phyloP scores from a whole-genome alignment of 2,329 filamentous ascomycete species.

The Botrytis elliptica region DNA sequence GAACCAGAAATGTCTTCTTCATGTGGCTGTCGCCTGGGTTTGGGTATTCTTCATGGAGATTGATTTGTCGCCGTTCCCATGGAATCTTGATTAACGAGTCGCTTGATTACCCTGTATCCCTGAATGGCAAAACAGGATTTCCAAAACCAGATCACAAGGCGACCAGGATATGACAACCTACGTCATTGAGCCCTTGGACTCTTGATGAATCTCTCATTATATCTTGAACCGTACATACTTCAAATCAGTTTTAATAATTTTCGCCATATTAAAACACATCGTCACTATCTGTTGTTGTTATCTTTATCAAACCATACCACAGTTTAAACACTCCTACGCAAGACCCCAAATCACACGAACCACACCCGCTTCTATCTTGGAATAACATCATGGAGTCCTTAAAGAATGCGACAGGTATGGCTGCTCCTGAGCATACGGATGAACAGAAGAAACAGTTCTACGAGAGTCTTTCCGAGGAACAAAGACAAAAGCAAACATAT shows the following conservation, averaged over 20 bases:
- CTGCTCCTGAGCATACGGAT: slow-evolving; percentile 22
- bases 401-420: not conserved
- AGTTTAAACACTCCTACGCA: not conserved
- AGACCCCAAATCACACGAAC: not conserved
- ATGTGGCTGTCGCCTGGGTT: no score
- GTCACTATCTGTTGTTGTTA: not conserved
- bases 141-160: not conserved
- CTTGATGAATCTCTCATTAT: not conserved
- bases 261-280: not conserved
- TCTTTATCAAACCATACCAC: not conserved
- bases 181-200: not conserved
- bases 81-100: not conserved
- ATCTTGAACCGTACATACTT: not conserved
- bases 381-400: not conserved
- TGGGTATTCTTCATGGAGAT: not conserved
- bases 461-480: slow-evolving; percentile 26
- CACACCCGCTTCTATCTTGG: no score
- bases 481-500: slow-evolving; percentile 32
- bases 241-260: not conserved
- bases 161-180: not conserved
- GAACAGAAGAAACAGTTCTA: slow-evolving; percentile 28
- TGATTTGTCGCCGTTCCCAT: slow-evolving; percentile 5
- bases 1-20: not conserved
- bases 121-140: slow-evolving; percentile 18
- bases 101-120: not conserved